A percentile compares a stretch with the other conserved stretches of the same genome.
These are phyloP conservation scores for Simmondsia chinensis DNA, from an alignment of 148 eudicot species.

Conservation along the genomic window DNA sequence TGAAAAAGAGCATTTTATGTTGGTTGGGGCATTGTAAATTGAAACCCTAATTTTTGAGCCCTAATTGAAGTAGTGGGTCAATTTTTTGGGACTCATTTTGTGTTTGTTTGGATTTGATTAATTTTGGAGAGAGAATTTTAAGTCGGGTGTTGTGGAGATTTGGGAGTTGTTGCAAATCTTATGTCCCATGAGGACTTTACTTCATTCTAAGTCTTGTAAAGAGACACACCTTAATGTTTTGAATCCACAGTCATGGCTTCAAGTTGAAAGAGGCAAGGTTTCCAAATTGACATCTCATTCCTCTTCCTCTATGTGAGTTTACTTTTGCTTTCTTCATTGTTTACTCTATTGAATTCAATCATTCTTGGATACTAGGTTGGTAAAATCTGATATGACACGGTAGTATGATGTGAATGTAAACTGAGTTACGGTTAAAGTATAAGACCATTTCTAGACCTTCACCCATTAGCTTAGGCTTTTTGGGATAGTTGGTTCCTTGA, in stretches of 20 bases:
- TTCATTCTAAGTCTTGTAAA: conserved; percentile 83
- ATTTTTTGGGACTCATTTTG: conserved; percentile 1
- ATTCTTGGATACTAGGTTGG: background rate
- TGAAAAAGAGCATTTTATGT: too few species aligned
- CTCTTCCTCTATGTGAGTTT: conserved; percentile 73
- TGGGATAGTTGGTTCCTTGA: too few species aligned
- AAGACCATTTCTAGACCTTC: too few species aligned
- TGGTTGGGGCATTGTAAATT: too few species aligned
- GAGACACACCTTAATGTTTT: conserved; percentile 71
- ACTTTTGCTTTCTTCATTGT: background rate
- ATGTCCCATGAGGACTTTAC: conserved; percentile 92
- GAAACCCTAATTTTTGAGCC: too few species aligned
- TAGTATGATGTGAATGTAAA: too few species aligned
- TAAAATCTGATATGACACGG: too few species aligned
- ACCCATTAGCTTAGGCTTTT: too few species aligned
- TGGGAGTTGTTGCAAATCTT: conserved; percentile 62
- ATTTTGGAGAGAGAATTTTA: conserved; percentile 12
- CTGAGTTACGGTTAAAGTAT: too few species aligned
- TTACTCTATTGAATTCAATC: background rate
- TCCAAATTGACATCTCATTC: conserved; percentile 51
- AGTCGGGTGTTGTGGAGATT: conserved; percentile 82
- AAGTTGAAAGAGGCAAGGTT: conserved; percentile 90
- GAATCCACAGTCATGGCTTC: conserved; percentile 96
- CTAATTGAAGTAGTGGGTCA: background rate
- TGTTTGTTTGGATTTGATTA: conserved; percentile 2